These are phyloP conservation scores for Linanthus parryae DNA, from an alignment of 148 eudicot species.

Conservation along the genomic window DNA sequence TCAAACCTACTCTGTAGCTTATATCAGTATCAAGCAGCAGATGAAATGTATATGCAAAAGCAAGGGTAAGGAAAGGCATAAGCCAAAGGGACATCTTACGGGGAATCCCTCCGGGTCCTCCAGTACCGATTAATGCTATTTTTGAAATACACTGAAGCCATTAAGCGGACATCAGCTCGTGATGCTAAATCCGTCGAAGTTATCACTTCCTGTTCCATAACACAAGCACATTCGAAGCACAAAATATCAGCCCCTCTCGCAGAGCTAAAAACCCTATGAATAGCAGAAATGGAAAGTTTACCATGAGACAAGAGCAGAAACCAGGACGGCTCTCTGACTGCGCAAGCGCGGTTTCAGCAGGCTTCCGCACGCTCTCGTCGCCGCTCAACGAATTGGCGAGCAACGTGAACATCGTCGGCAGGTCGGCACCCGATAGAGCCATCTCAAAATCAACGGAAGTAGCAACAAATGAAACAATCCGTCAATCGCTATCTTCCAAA, in stretches of 20 bases:
- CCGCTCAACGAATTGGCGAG: constrained; percentile 73
- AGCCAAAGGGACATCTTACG: constrained; percentile 39
- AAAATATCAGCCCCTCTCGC: neutral
- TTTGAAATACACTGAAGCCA: constrained; percentile 94
- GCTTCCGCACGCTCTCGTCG: constrained; percentile 54
- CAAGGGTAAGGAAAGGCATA: neutral
- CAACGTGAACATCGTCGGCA: constrained; percentile 76
- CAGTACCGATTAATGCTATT: constrained; percentile 81
- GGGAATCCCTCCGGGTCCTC: constrained; percentile 74
- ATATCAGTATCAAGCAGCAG: no score
- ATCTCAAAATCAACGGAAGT: constrained; percentile 31
- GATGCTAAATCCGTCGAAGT: constrained; percentile 70
- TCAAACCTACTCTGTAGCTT: no score
- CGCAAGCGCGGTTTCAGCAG: constrained; percentile 77
- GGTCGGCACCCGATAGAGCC: constrained; percentile 81
- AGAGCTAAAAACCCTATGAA: neutral
- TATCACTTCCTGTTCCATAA: constrained; percentile 70
- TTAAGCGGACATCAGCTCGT: constrained; percentile 78
- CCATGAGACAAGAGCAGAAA: constrained; percentile 88
- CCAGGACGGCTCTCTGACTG: constrained; percentile 84
- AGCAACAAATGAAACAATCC: no score
- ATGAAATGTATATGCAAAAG: neutral
- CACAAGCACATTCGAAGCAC: neutral
- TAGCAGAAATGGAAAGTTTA: no score
- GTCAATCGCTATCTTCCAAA: no score